Evolutionary conservation across 2,329 filamentous ascomycete genomes (phyloP).

Genomic region (Sporothrix humicola): DNA sequence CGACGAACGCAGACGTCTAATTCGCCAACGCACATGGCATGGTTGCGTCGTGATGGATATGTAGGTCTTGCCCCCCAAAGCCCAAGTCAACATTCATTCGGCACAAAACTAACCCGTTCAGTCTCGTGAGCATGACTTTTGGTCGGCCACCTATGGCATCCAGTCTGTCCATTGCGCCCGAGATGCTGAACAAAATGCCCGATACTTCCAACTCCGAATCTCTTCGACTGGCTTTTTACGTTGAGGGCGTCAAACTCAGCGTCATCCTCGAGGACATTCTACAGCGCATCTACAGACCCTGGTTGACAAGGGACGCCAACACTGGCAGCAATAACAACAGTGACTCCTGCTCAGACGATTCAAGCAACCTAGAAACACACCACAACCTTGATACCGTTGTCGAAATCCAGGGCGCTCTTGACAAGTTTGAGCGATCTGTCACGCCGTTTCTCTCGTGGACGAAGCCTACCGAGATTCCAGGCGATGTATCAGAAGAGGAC

Average conservation of each 20-base stretch:
- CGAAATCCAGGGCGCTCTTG: conserved; percentile 33
- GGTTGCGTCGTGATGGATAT: conserved; percentile 33
- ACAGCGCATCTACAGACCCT: conserved; percentile 34
- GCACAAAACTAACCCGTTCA: background rate
- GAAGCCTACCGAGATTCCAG: background rate
- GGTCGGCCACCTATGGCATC: conserved; percentile 35
- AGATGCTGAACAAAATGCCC: conserved; percentile 10
- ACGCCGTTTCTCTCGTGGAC: conserved; percentile 32
- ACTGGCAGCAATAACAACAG: background rate
- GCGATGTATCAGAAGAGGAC: background rate
- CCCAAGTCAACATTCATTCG: background rate
- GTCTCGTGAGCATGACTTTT: conserved; percentile 36
- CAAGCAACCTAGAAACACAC: conserved; percentile 10
- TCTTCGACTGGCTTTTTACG: conserved; percentile 29
- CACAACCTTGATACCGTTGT: conserved; percentile 34
- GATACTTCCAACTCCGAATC: conserved; percentile 16
- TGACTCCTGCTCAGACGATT: background rate
- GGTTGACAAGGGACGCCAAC: conserved; percentile 31
- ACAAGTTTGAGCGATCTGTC: conserved; percentile 31
- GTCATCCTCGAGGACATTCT: conserved; percentile 34
- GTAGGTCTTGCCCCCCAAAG: background rate
- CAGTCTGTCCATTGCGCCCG: conserved; percentile 29
- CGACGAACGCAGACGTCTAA: conserved; percentile 20
- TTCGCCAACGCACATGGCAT: conserved; percentile 34
- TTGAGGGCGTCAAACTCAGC: conserved; percentile 32